Conservation (phyloP, 1,284 basidiomycete genomes). For the Melanopsichium pennsylvanicum region DNA sequence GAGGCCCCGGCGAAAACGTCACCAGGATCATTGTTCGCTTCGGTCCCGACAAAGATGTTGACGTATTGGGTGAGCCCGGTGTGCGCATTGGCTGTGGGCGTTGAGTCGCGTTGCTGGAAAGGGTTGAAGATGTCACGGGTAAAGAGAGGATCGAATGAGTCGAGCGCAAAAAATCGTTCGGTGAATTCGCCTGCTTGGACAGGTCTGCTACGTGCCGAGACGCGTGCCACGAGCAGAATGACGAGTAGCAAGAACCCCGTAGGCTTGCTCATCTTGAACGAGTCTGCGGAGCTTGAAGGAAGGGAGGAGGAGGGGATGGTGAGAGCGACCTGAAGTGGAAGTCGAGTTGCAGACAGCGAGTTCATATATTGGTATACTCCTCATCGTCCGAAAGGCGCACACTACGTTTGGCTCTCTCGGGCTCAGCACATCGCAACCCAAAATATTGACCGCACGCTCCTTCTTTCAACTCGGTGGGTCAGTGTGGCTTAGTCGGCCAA, state of each 20-base stretch:
- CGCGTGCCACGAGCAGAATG: neutral
- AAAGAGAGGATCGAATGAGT: neutral
- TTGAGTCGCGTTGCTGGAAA: neutral
- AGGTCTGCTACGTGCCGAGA: conserved; percentile 1
- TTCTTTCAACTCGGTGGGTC: too few relatives aligned
- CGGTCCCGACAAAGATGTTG: conserved; percentile 43
- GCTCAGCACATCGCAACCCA: too few relatives aligned
- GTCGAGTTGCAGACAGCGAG: too few relatives aligned
- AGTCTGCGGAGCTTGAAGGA: neutral
- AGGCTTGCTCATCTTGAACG: neutral
- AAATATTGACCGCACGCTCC: too few relatives aligned
- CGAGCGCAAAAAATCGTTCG: conserved; percentile 14
- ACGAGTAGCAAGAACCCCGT: conserved; percentile 1
- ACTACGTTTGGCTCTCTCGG: neutral
- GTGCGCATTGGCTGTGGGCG: neutral
- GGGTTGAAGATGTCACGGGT: neutral
- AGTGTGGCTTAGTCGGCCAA: too few relatives aligned
- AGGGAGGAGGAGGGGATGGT: neutral
- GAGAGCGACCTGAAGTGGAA: neutral
- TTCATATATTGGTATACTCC: too few relatives aligned
- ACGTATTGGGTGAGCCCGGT: conserved; percentile 30
- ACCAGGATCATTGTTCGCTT: conserved; percentile 38
- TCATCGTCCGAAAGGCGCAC: too few relatives aligned
- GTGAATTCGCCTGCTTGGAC: conserved; percentile 3
- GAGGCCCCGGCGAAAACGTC: conserved; percentile 54